Conservation (phyloP, 1,284 basidiomycete species). For the Cutaneotrichosporon cavernicola region DNA sequence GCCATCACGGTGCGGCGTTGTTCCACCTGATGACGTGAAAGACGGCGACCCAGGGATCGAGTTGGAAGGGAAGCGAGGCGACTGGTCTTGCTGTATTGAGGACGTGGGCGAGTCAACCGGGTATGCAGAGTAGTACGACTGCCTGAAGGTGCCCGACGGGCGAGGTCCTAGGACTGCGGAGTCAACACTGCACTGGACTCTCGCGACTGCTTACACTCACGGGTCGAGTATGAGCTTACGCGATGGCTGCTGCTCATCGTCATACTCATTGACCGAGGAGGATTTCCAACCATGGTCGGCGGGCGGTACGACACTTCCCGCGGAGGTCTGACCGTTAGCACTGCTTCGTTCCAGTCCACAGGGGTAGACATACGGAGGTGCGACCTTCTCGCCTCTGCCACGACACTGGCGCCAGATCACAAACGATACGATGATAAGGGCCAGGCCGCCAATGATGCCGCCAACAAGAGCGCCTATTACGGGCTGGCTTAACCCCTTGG, state of each 20-base stretch:
- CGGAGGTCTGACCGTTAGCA: slow-evolving; percentile 34
- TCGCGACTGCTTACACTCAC: slow-evolving; percentile 27
- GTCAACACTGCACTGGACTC: slow-evolving; percentile 10
- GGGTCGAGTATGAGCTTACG: slow-evolving; percentile 38
- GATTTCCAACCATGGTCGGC: not conserved
- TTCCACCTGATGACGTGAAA: slow-evolving; percentile 26
- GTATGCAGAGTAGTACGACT: slow-evolving; percentile 40
- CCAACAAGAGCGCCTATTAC: slow-evolving; percentile 51
- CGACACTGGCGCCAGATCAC: slow-evolving; percentile 33
- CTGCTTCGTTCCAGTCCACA: not conserved
- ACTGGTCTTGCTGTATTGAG: slow-evolving; percentile 30
- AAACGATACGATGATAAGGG: slow-evolving; percentile 31
- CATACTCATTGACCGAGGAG: slow-evolving; percentile 19
- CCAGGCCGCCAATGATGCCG: slow-evolving; percentile 40
- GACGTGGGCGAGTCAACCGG: slow-evolving; percentile 37
- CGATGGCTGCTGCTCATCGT: slow-evolving; percentile 16
- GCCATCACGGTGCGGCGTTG: slow-evolving; percentile 25
- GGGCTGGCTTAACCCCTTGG: slow-evolving; percentile 31
- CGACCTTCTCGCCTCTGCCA: slow-evolving; percentile 39
- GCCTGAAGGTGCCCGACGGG: slow-evolving; percentile 27
- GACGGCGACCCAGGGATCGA: slow-evolving; percentile 33
- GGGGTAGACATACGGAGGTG: slow-evolving; percentile 43
- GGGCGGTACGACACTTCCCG: slow-evolving; percentile 31
- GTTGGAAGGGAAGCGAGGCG: slow-evolving; percentile 29
- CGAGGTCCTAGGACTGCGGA: slow-evolving; percentile 25